A percentile compares a stretch with the other conserved stretches of the same genome.
Conservation (phyloP, 2,329 filamentous ascomycete genomes). For the Didymella lethalis region DNA sequence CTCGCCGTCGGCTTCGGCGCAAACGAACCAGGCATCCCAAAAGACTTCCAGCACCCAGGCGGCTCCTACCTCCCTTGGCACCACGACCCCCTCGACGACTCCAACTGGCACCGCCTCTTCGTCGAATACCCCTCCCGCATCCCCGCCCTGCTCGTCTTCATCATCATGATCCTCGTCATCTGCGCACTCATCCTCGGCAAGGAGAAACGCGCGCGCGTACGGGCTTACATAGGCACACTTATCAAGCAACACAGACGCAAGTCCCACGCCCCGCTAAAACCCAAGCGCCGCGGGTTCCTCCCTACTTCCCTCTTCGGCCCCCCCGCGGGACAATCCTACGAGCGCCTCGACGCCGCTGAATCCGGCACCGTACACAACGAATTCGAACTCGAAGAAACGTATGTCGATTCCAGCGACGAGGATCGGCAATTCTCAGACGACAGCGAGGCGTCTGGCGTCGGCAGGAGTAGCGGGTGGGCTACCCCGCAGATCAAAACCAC, state of each 20-base stretch:
- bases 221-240: slow-evolving; percentile 62
- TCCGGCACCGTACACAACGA: slow-evolving; percentile 73
- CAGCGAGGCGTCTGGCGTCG: slow-evolving; percentile 64
- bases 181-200: slow-evolving; percentile 80
- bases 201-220: slow-evolving; percentile 70
- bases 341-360: slow-evolving; percentile 75
- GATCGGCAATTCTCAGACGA: slow-evolving; percentile 67
- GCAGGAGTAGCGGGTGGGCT: slow-evolving; percentile 70
- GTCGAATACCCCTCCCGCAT: slow-evolving; percentile 70
- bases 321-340: slow-evolving; percentile 65
- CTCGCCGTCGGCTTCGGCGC: slow-evolving; percentile 92
- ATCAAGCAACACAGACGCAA: slow-evolving; percentile 54
- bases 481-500: slow-evolving; percentile 67
- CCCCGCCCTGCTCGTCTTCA: slow-evolving; percentile 77
- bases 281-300: slow-evolving; percentile 50
- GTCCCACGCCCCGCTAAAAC: slow-evolving; percentile 28
- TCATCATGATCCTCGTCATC: slow-evolving; percentile 74
- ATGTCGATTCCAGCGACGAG: slow-evolving; percentile 61
- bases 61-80: slow-evolving; percentile 56
- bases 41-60: slow-evolving; percentile 85
- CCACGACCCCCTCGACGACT: slow-evolving; percentile 59
- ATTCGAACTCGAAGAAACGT: slow-evolving; percentile 70
- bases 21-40: slow-evolving; percentile 72
- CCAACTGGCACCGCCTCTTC: slow-evolving; percentile 66
- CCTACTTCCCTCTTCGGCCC: slow-evolving; percentile 68